Base-by-base conservation (phyloP, 2,329 filamentous ascomycete species). In the Clonostachys chloroleuca region DNA sequence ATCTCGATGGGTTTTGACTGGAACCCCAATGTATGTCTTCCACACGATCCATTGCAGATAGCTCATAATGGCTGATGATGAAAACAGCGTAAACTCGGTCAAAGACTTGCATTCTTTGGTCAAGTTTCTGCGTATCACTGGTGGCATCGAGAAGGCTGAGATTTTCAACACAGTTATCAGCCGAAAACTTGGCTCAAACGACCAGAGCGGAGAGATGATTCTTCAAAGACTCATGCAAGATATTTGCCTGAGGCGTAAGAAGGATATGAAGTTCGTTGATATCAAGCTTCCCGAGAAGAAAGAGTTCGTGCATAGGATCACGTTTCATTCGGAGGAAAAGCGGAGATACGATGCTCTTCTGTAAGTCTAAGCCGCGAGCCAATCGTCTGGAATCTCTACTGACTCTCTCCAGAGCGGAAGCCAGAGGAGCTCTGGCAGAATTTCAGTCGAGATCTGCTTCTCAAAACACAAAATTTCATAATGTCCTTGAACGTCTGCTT, bases 181-280 rank as follows among this genome's bases (percentile, higher is more conserved):
- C 37, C 79, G 87, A 33, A 86, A 86, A 5, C 73, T 95, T 9
- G 77, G 76, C 45, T 46, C 63, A 6, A 81, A 80, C 2, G 75
- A 83, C 14, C 62, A 68, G 1, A 69, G 74, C 34, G 85, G 83
- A 12, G 83, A 82, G 43, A 65, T 76, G 12, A 69, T 92, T 5
- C 74, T 95, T 5, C 87, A 92, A 58, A 77, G 82, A 6, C 74
- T 95, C 41, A 92, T 95, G 82, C 75, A 77, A n/a, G 83, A 87
- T 16, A 78, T 95, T 42, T 94, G 88, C 56, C 73, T 96, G 18
- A 81, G 91, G 36, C 81, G 91, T 36, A 86, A 84, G 64, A 96
- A 96, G 62, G 85, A 92, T 47, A 95, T 96, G 90, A 77, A 78
- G 6, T 95, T 95, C 58, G 80, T 96, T 45, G 89, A 95, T 54